phyloP scores from a whole-genome alignment of 169 alveolate genomes.

The Eimeria praecox region DNA sequence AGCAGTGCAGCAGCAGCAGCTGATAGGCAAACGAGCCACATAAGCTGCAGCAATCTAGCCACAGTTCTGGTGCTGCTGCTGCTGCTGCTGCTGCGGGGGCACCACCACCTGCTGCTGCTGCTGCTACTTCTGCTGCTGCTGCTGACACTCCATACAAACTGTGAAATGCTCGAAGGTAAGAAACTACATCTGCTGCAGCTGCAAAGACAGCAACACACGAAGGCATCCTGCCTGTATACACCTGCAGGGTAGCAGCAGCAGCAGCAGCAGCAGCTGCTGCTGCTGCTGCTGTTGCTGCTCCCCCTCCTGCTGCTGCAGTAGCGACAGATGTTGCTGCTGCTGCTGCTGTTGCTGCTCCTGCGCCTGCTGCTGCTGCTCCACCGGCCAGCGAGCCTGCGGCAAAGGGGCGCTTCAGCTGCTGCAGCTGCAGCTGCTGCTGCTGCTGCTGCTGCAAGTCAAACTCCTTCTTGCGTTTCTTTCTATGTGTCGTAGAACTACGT shows the following conservation, averaged over 20 bases:
- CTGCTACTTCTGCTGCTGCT: not conserved
- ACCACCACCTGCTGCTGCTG: slow-evolving; percentile 40
- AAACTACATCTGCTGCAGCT: not conserved
- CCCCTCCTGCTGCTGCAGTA: slow-evolving; percentile 35
- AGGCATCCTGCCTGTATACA: slow-evolving; percentile 26
- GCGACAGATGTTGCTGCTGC: slow-evolving; percentile 28
- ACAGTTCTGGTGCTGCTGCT: slow-evolving; percentile 56
- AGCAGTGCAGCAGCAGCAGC: slow-evolving; percentile 54
- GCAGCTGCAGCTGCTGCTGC: slow-evolving; percentile 65
- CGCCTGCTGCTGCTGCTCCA: slow-evolving; percentile 48
- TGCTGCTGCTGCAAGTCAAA: not conserved
- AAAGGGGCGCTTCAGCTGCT: slow-evolving; percentile 17
- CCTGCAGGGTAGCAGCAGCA: slow-evolving; percentile 30
- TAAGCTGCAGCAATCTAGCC: slow-evolving; percentile 68
- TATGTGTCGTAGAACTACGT: no score
- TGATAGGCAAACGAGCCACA: slow-evolving; percentile 74
- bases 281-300: slow-evolving; percentile 41
- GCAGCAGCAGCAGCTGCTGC: slow-evolving; percentile 55
- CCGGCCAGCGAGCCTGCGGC: slow-evolving; percentile 18
- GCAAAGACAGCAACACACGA: slow-evolving; percentile 37
- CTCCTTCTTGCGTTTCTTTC: no score
- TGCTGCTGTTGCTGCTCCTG: slow-evolving; percentile 12
- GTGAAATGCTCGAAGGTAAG: slow-evolving; percentile 41
- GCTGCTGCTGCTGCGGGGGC: slow-evolving; percentile 45
- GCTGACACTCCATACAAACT: not conserved